A percentile compares a stretch with the other conserved stretches of the same genome.
Evolutionary conservation across 768 basidiomycete species (phyloP).

Genomic region (Boletus huronensis): DNA sequence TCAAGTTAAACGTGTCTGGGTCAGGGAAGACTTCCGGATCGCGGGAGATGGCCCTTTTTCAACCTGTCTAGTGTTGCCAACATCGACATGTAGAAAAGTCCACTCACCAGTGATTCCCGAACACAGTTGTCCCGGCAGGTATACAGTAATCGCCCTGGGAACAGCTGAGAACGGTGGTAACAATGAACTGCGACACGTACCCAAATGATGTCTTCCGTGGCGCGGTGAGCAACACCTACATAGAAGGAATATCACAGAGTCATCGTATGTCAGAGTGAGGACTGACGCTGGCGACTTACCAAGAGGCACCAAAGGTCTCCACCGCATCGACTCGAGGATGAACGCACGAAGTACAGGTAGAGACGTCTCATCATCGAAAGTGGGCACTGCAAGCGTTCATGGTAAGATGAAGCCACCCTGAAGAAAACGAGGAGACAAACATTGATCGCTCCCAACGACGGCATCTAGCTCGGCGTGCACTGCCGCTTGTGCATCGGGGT

Average conservation of each 20-base stretch:
- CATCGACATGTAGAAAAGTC: not conserved
- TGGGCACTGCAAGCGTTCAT: conserved; percentile 29
- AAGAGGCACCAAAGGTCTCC: conserved; percentile 29
- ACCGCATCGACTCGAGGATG: conserved; percentile 34
- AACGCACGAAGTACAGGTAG: conserved; percentile 34
- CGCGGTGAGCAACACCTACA: conserved; percentile 10
- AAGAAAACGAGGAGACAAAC: not conserved
- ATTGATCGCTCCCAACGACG: conserved; percentile 38
- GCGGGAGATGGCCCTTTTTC: conserved; percentile 32
- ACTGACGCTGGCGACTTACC: conserved; percentile 11
- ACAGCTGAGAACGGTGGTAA: not conserved
- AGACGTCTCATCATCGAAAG: conserved; percentile 30
- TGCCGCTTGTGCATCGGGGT: conserved; percentile 45
- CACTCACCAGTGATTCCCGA: conserved; percentile 18
- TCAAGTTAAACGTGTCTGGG: conserved; percentile 35
- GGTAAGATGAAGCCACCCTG: not conserved
- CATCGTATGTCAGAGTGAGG: not conserved
- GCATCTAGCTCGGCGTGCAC: conserved; percentile 52
- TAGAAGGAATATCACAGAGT: too few relatives aligned
- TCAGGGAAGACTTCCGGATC: conserved; percentile 37
- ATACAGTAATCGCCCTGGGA: conserved; percentile 15
- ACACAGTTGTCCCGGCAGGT: conserved; percentile 17
- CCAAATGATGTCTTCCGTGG: conserved; percentile 20
- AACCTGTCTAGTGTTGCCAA: not conserved
- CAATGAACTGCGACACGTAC: not conserved